Percentiles rank a stretch among this genome's conserved stretches.
phyloP scores from a whole-genome alignment of 2,329 filamentous ascomycete genomes.

The Pyrenochaeta sp. region DNA sequence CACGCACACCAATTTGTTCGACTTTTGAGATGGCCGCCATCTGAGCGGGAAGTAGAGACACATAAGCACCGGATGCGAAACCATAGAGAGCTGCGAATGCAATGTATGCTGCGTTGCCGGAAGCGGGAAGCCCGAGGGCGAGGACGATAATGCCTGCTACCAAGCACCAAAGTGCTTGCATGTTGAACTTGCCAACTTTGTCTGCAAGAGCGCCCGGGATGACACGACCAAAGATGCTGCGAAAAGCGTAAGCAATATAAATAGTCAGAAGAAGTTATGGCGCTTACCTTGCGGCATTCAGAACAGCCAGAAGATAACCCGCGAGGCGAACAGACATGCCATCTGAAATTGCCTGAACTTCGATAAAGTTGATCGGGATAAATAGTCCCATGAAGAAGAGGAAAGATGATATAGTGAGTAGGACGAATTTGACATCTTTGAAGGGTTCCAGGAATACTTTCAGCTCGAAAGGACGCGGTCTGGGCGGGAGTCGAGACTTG shows the following conservation, averaged over 20 bases:
- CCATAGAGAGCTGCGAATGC: constrained; percentile 60
- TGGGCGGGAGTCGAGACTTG: constrained; percentile 59
- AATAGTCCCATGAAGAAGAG: constrained; percentile 69
- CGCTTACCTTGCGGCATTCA: constrained; percentile 61
- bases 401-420: constrained; percentile 60
- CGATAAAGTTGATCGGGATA: constrained; percentile 60
- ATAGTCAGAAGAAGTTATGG: not conserved
- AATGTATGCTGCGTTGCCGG: constrained; percentile 54
- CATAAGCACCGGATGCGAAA: constrained; percentile 62
- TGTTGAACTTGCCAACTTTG: constrained; percentile 63
- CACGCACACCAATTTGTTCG: constrained; percentile 64
- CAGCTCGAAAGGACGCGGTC: constrained; percentile 41
- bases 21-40: constrained; percentile 54
- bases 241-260: not conserved
- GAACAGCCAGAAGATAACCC: constrained; percentile 62
- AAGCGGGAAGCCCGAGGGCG: constrained; percentile 58
- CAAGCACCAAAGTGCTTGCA: constrained; percentile 39
- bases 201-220: constrained; percentile 64
- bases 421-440: constrained; percentile 54
- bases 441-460: constrained; percentile 44
- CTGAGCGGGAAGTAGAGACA: constrained; percentile 57
- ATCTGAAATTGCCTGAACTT: constrained; percentile 54
- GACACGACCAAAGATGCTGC: constrained; percentile 64
- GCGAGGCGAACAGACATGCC: constrained; percentile 61
- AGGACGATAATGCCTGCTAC: constrained; percentile 56